A percentile compares a stretch with the other conserved stretches of the same genome.
Evolutionary conservation across 2,329 filamentous ascomycete species (phyloP).

Genomic region (Blastomyces gilchristii): DNA sequence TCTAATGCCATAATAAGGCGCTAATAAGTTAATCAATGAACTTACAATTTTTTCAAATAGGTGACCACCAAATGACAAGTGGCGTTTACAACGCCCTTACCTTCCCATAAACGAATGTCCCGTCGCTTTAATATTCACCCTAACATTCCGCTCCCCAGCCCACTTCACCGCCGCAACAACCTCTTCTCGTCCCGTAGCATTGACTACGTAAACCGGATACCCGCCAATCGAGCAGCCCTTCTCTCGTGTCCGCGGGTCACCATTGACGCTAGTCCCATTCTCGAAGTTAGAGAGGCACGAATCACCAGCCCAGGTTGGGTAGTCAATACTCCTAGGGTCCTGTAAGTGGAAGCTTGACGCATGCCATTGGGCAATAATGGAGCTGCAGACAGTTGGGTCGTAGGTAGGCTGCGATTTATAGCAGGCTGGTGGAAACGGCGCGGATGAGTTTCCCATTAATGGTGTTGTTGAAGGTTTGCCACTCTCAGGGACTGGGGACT

Average conservation of each 20-base stretch:
- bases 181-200: not conserved
- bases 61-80: not conserved
- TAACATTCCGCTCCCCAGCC: not conserved
- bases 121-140: not conserved
- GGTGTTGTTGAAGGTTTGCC: constrained; percentile 43
- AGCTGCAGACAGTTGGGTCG: not conserved
- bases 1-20: too few relatives aligned
- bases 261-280: not conserved
- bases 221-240: not conserved
- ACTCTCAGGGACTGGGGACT: constrained; percentile 30
- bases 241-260: not conserved
- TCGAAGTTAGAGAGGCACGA: not conserved
- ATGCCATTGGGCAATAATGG: not conserved
- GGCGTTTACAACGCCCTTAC: not conserved
- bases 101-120: too few relatives aligned
- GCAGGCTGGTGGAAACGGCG: constrained; percentile 45
- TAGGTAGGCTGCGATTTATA: not conserved
- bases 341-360: not conserved
- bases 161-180: not conserved
- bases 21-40: too few relatives aligned
- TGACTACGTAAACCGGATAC: not conserved
- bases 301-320: not conserved
- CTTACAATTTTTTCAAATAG: not conserved
- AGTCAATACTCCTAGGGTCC: not conserved
- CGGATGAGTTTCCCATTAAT: constrained; percentile 42